These are phyloP conservation scores for Alternaria sp. DNA, from an alignment of 2,329 filamentous ascomycete genomes.

Conservation along the genomic window DNA sequence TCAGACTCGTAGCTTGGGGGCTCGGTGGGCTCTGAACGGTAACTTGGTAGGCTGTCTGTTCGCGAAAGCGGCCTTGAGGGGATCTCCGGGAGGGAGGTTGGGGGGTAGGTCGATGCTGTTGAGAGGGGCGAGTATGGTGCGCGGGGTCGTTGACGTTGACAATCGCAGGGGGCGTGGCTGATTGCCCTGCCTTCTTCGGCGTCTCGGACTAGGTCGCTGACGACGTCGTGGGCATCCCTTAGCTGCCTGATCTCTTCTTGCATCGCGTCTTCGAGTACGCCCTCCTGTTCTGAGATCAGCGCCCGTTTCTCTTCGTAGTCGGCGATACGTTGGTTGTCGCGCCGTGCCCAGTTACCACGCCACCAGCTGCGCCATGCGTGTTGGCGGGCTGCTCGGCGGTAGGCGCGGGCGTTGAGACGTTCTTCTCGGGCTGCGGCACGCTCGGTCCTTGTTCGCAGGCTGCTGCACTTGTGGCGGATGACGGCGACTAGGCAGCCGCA, in stretches of 20 bases:
- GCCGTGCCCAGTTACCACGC: constrained; percentile 45
- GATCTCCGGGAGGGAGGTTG: constrained; percentile 36
- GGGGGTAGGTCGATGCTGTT: constrained; percentile 39
- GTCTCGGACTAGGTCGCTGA: constrained; percentile 54
- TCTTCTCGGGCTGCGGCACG: constrained; percentile 62
- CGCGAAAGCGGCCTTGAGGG: constrained; percentile 45
- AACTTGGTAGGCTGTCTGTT: constrained; percentile 53
- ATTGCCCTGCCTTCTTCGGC: constrained; percentile 46
- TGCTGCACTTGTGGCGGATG: constrained; percentile 57
- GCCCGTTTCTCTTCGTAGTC: constrained; percentile 61
- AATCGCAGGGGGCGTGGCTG: constrained; percentile 18
- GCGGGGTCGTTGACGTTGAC: constrained; percentile 18
- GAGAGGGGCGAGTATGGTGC: constrained; percentile 35
- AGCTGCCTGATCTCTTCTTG: constrained; percentile 57
- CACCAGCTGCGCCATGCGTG: constrained; percentile 60
- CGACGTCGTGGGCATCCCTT: constrained; percentile 59
- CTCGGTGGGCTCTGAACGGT: constrained; percentile 49
- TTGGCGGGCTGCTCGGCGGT: constrained; percentile 60
- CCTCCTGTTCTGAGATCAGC: constrained; percentile 55
- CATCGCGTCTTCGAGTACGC: constrained; percentile 52
- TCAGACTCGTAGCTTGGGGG: constrained; percentile 54
- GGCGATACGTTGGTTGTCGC: constrained; percentile 37
- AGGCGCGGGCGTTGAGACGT: constrained; percentile 58
- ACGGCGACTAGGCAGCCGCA: constrained; percentile 53
- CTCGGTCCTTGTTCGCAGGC: constrained; percentile 58